phyloP scores from a whole-genome alignment of 2,329 filamentous ascomycete species.

The Fusarium praegraminearum region DNA sequence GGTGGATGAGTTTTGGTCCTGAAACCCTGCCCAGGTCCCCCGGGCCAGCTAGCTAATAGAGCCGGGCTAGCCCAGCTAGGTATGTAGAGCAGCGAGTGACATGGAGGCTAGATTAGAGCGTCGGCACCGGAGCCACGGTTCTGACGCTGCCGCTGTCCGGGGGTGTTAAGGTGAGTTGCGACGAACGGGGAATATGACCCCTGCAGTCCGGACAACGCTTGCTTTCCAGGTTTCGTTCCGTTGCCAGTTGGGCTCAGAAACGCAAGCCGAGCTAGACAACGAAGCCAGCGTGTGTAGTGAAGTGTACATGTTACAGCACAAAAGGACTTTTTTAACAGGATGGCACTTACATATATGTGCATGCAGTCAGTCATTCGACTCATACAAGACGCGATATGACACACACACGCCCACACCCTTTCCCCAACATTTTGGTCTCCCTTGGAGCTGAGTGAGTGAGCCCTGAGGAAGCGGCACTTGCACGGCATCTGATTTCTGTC shows the following conservation, averaged over 20 bases:
- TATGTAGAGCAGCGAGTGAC: not conserved
- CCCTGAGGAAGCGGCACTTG: slow-evolving; percentile 30
- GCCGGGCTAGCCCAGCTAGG: slow-evolving; percentile 6
- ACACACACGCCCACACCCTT: not conserved
- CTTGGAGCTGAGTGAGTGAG: slow-evolving; percentile 3
- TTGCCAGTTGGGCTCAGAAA: slow-evolving; percentile 22
- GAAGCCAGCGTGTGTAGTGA: slow-evolving; percentile 7
- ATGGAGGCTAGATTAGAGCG: slow-evolving; percentile 21
- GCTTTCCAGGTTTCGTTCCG: slow-evolving; percentile 5
- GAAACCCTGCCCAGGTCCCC: slow-evolving; percentile 26
- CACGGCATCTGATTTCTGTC: slow-evolving; percentile 34
- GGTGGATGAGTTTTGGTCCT: slow-evolving; percentile 32
- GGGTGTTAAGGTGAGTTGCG: slow-evolving; percentile 6
- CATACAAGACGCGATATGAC: not conserved
- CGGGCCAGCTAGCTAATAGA: slow-evolving; percentile 8
- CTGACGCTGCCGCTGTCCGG: slow-evolving; percentile 44
- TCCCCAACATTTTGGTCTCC: slow-evolving; percentile 1
- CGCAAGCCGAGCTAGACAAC: slow-evolving; percentile 1
- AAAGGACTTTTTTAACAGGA: slow-evolving; percentile 1
- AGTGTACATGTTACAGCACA: slow-evolving; percentile 1
- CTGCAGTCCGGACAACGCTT: slow-evolving; percentile 36
- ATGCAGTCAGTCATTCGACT: not conserved
- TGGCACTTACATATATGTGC: not conserved
- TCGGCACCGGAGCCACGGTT: slow-evolving; percentile 49
- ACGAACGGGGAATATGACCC: slow-evolving; percentile 40